These are phyloP conservation scores for Daedalea quercina DNA, from an alignment of 768 basidiomycete genomes.

Conservation along the genomic window DNA sequence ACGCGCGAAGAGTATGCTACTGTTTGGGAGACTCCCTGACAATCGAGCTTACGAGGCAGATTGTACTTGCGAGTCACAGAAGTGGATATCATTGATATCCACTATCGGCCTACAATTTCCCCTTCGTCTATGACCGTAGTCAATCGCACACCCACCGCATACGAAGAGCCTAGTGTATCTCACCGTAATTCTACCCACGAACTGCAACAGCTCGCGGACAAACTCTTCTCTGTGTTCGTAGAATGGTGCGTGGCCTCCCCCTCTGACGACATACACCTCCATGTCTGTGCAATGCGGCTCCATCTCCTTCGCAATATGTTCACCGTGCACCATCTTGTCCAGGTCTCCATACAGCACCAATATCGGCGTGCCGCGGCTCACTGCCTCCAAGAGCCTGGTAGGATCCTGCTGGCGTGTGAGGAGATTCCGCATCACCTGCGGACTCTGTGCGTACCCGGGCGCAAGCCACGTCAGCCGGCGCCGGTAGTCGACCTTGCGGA, in stretches of 20 bases:
- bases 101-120: no score
- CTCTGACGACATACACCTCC: constrained; percentile 23
- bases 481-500: constrained; percentile 2
- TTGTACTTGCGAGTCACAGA: no score
- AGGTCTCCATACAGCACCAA: constrained; percentile 9
- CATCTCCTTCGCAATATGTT: constrained; percentile 21
- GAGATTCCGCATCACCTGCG: constrained; percentile 4
- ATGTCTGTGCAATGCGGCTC: constrained; percentile 27
- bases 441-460: constrained; percentile 7
- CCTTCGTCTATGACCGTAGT: no score
- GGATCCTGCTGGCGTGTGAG: constrained; percentile 10
- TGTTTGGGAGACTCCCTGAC: no score
- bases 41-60: no score
- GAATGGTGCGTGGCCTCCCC: constrained; percentile 27
- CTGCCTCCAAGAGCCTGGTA: constrained; percentile 8
- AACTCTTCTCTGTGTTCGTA: constrained; percentile 26
- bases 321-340: constrained; percentile 18
- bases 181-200: constrained; percentile 6
- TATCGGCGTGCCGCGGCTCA: constrained; percentile 9
- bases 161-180: no score
- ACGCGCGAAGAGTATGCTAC: no score
- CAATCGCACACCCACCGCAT: no score
- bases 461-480: constrained; percentile 6
- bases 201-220: constrained; percentile 11
- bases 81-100: no score